These are phyloP conservation scores for Pulveroboletus frians DNA, from an alignment of 768 basidiomycete genomes.

Conservation along the genomic window DNA sequence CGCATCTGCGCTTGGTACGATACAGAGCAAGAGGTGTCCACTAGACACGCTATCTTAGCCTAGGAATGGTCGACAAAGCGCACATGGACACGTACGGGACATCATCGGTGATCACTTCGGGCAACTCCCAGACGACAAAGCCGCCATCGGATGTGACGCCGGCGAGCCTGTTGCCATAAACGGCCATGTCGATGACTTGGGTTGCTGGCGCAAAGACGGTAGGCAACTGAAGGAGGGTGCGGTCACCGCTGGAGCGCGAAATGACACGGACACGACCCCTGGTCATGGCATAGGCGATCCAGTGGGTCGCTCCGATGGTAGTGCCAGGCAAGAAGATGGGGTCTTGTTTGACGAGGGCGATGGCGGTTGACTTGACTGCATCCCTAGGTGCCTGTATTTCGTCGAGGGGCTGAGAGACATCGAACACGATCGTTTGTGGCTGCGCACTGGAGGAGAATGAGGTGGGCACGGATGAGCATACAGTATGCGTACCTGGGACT, in stretches of 20 bases:
- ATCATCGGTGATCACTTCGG: conserved; percentile 79
- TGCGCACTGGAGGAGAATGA: conserved; percentile 41
- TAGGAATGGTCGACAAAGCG: not conserved
- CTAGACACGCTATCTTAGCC: conserved; percentile 34
- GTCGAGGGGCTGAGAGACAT: conserved; percentile 66
- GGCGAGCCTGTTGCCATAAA: conserved; percentile 74
- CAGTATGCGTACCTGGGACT: conserved; percentile 50
- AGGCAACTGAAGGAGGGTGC: conserved; percentile 77
- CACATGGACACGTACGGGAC: conserved; percentile 56
- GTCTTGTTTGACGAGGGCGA: conserved; percentile 83
- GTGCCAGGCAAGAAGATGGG: conserved; percentile 78
- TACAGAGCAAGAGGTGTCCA: conserved; percentile 63
- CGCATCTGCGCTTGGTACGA: conserved; percentile 51
- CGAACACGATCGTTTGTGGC: conserved; percentile 65
- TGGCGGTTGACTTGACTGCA: conserved; percentile 82
- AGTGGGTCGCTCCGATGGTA: conserved; percentile 86
- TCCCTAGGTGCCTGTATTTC: conserved; percentile 74
- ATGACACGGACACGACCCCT: conserved; percentile 87
- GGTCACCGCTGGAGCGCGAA: conserved; percentile 82
- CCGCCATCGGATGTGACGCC: conserved; percentile 87
- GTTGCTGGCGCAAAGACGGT: conserved; percentile 53
- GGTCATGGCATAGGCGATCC: conserved; percentile 93
- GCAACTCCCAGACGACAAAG: conserved; percentile 85
- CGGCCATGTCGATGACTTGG: conserved; percentile 81
- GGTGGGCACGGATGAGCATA: not conserved